These are phyloP conservation scores for Heliocybe sulcata DNA, from an alignment of 1,284 basidiomycete species.

Conservation along the genomic window DNA sequence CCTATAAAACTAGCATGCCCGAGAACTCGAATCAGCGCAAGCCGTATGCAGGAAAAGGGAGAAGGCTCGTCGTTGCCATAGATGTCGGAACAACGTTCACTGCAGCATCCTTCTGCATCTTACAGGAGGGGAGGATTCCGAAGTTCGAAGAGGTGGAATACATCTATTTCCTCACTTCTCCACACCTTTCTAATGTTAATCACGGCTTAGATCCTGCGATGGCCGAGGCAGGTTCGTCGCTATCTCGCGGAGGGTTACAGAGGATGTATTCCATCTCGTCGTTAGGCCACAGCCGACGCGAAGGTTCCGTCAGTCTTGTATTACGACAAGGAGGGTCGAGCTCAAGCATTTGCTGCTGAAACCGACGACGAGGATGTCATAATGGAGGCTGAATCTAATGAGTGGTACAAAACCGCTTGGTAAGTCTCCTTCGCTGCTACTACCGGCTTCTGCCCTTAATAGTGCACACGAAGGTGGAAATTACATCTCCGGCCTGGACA, in stretches of 20 bases:
- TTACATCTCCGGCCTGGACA: constrained; percentile 15
- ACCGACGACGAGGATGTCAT: constrained; percentile 13
- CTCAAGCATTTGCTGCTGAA: constrained; percentile 15
- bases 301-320: constrained; percentile 18
- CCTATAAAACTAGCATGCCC: background rate
- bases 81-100: constrained; percentile 18
- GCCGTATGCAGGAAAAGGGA: background rate
- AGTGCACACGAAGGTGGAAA: constrained; percentile 15
- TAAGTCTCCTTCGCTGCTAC: background rate
- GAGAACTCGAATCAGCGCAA: background rate
- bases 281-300: constrained; percentile 8
- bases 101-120: constrained; percentile 15
- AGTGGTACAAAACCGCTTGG: constrained; percentile 6
- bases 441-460: background rate
- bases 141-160: constrained; percentile 9
- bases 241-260: background rate
- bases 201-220: constrained; percentile 4
- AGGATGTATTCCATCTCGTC: background rate
- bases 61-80: constrained; percentile 10
- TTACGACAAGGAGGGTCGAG: constrained; percentile 10
- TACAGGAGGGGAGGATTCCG: constrained; percentile 6
- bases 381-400: constrained; percentile 1
- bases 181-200: background rate
- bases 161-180: background rate
- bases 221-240: constrained; percentile 3